Base-by-base conservation (phyloP, 2,329 filamentous ascomycete genomes). In the Pseudocercospora eumusae region DNA sequence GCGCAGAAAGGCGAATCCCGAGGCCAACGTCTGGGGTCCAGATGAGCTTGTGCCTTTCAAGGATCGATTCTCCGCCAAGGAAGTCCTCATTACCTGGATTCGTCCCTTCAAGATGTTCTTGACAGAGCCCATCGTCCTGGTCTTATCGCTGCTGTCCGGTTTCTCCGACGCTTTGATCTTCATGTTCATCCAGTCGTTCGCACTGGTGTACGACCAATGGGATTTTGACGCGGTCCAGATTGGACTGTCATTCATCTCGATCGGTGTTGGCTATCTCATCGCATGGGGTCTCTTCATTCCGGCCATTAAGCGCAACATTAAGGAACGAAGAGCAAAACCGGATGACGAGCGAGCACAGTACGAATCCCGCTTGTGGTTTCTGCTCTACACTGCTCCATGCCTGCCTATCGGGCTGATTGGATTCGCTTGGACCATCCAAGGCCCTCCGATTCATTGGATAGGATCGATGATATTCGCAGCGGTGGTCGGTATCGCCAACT, bases 131-230 rank as follows among this genome's bases (percentile, higher is more conserved):
- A 92, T 92, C 61, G 89, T 92, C 8, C 79, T 91, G 15, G 84
- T 83, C 13, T 79, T 91, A 7, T 91, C 89, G 0, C 82, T 91
- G 0, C 85, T 92, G 2, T 89, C 86, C 3, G 88, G 89, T 44
- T 92, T 92, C 79, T 87, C 85, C 11, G 89, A 91, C 62, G 88
- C 88, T 9, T 82, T 92, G 5, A 91, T 92, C 75, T 92, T 92
- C 80, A 91, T 91, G 83, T 91, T 90, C 75, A 86, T 92, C 64
- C 88, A 92, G 73, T 90, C 87, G 0, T 92, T 90, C 69, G 75
- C 79, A 0, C 79, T 91, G 2, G 88, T 92, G 1, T 91, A 90
- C 72, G 75, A 78, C 10, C 86, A 90, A 70, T 92, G 87, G 87
- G 70, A 76, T 50, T 92, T 91, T 69, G 75, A 75, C n/a, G 81